A percentile compares a stretch with the other conserved stretches of the same genome.
Conservation (phyloP, 1,284 basidiomycete species). For the Ustilago nuda region DNA sequence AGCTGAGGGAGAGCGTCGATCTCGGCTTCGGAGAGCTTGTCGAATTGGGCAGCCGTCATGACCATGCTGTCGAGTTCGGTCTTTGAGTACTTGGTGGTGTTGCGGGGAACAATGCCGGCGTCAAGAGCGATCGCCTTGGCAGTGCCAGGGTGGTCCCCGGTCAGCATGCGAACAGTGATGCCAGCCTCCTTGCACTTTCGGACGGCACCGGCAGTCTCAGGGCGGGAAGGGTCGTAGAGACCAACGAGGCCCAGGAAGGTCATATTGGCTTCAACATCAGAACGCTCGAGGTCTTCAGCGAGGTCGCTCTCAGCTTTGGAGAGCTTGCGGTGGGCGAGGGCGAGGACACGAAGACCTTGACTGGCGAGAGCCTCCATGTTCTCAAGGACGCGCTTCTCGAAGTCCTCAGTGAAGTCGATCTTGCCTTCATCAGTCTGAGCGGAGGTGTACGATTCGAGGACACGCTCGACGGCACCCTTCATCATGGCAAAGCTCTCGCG, state of each 20-base stretch:
- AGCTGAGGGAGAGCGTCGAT: conserved; percentile 74
- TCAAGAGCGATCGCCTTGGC: conserved; percentile 71
- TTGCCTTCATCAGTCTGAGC: conserved; percentile 65
- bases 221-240: conserved; percentile 78
- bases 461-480: conserved; percentile 68
- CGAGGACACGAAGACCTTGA: conserved; percentile 65
- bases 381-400: conserved; percentile 49
- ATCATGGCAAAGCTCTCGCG: conserved; percentile 62
- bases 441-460: conserved; percentile 59
- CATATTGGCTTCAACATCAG: conserved; percentile 75
- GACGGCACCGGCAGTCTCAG: conserved; percentile 76
- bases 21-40: conserved; percentile 75
- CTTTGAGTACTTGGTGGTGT: conserved; percentile 53
- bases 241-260: conserved; percentile 77
- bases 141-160: conserved; percentile 71
- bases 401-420: conserved; percentile 57
- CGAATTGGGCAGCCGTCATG: conserved; percentile 76
- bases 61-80: conserved; percentile 56
- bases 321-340: conserved; percentile 60
- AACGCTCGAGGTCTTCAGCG: conserved; percentile 55
- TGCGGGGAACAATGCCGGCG: conserved; percentile 73
- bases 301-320: conserved; percentile 47
- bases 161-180: conserved; percentile 78
- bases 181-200: conserved; percentile 76
- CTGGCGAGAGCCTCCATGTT: conserved; percentile 66